Evolutionary conservation across 805 yeast species (phyloP).

Genomic region (Lachancea fermentati): DNA sequence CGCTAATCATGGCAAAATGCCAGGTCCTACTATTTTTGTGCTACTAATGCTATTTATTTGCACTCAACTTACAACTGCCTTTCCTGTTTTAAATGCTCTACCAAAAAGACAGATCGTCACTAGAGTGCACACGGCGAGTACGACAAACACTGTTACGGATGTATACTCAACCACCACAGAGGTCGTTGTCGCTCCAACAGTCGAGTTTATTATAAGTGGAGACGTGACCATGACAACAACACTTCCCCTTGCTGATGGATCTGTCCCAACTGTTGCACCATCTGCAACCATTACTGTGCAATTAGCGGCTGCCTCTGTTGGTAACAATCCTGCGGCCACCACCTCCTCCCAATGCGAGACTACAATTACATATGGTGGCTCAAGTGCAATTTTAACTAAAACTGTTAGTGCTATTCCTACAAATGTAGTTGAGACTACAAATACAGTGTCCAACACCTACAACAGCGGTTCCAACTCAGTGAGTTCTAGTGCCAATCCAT

Average conservation of each 20-base stretch:
- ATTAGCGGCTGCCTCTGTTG: conserved; percentile 12
- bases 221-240: conserved; percentile 37
- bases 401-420: conserved; percentile 11
- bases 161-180: conserved; percentile 38
- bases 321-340: conserved; percentile 6
- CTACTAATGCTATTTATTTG: conserved; percentile 1
- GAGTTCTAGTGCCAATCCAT: too few species aligned
- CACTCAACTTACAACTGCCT: conserved; percentile 15
- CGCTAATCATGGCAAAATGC: background rate
- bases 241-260: conserved; percentile 28
- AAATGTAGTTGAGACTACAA: background rate
- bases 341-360: conserved; percentile 13
- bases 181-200: conserved; percentile 38
- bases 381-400: conserved; percentile 15
- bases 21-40: background rate
- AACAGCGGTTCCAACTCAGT: too few species aligned
- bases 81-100: conserved; percentile 22
- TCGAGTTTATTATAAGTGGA: conserved; percentile 35
- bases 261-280: conserved; percentile 32
- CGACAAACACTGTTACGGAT: conserved; percentile 41
- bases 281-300: conserved; percentile 31
- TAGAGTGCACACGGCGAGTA: conserved; percentile 49
- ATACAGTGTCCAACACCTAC: too few species aligned
- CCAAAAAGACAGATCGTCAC: conserved; percentile 42
- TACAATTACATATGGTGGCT: conserved; percentile 9